Percentiles rank a stretch among this genome's conserved stretches.
phyloP scores from a whole-genome alignment of 2,329 filamentous ascomycete species.

The Colletotrichum spinosum region DNA sequence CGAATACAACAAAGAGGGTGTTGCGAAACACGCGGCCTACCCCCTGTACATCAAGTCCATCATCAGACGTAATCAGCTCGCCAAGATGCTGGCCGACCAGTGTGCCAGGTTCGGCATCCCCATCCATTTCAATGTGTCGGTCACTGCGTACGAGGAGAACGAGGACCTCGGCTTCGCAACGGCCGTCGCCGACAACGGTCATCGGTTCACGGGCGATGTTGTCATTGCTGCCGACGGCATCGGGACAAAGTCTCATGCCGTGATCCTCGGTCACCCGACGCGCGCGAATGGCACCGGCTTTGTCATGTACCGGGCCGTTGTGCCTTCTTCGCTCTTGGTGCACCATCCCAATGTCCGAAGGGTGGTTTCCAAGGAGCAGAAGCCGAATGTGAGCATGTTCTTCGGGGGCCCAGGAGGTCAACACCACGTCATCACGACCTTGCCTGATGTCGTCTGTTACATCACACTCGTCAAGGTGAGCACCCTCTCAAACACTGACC shows the following conservation, averaged over 20 bases:
- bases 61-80: not conserved
- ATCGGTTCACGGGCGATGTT: constrained; percentile 17
- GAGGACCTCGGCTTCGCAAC: not conserved
- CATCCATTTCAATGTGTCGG: constrained; percentile 16
- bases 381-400: not conserved
- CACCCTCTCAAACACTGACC: not conserved
- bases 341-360: not conserved
- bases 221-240: constrained; percentile 36
- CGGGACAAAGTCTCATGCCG: constrained; percentile 16
- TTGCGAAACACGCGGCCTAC: constrained; percentile 1
- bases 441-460: constrained; percentile 1
- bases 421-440: not conserved
- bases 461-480: not conserved
- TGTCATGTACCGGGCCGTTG: not conserved
- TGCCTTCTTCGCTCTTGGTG: not conserved
- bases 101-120: constrained; percentile 19
- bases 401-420: not conserved
- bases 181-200: constrained; percentile 13
- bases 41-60: not conserved
- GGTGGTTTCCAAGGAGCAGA: not conserved
- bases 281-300: constrained; percentile 5
- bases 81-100: constrained; percentile 21
- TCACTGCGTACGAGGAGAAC: constrained; percentile 25
- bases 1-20: not conserved
- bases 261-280: not conserved